These are phyloP conservation scores for Lunularia cruciata DNA, from an alignment of 225 moss, liverwort and hornwort genomes.

Conservation along the genomic window DNA sequence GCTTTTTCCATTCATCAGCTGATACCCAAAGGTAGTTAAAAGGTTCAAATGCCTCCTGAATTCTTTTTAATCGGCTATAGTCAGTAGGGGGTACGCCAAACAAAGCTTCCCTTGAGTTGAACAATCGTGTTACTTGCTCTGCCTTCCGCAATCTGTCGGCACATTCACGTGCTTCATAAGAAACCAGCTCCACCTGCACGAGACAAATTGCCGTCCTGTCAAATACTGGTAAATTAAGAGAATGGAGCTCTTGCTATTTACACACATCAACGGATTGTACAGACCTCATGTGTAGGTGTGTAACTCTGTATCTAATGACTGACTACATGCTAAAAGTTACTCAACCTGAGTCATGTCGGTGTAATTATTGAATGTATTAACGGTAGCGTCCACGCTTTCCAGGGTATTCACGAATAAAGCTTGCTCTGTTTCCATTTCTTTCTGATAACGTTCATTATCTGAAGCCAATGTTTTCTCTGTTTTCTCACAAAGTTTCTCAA, in stretches of 20 bases:
- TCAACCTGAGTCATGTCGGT: conserved; percentile 60
- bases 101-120: conserved; percentile 74
- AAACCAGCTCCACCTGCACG: conserved; percentile 55
- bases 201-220: not conserved
- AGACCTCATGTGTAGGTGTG: too few species aligned
- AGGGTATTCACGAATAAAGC: conserved; percentile 75
- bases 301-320: too few species aligned
- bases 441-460: conserved; percentile 86
- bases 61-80: conserved; percentile 48
- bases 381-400: conserved; percentile 66
- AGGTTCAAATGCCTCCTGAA: conserved; percentile 60
- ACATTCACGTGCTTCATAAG: conserved; percentile 58
- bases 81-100: conserved; percentile 58
- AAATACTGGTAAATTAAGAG: not conserved
- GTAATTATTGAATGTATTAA: conserved; percentile 54
- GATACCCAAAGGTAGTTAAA: conserved; percentile 70
- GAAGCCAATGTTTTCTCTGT: conserved; percentile 54
- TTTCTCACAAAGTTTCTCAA: conserved; percentile 80
- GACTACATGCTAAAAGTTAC: not conserved
- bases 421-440: conserved; percentile 91
- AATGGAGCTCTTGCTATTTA: too few species aligned
- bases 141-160: conserved; percentile 54
- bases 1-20: conserved; percentile 57
- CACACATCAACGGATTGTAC: too few species aligned
- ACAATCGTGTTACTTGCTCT: conserved; percentile 52